phyloP scores from a whole-genome alignment of 495 filamentous ascomycete species.

The Patellaria atrata region DNA sequence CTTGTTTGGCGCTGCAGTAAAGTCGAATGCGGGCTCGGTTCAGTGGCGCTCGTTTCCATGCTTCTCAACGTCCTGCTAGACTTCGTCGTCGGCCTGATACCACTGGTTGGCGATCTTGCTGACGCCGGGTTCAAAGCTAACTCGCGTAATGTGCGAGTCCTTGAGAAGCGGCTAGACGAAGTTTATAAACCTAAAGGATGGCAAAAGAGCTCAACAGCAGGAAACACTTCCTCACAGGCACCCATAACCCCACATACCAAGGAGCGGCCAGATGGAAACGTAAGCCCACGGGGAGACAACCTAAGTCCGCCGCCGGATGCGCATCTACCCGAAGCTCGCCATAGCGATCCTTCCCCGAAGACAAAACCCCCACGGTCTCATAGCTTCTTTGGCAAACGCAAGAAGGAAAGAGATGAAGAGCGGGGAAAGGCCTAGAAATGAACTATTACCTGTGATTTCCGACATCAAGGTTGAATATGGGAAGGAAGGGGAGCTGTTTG shows the following conservation, averaged over 20 bases:
- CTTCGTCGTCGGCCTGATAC: conserved; percentile 67
- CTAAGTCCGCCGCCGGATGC: not conserved
- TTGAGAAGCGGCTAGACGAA: conserved; percentile 25
- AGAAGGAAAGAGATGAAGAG: too few relatives aligned
- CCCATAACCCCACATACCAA: too few relatives aligned
- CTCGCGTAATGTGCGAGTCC: conserved; percentile 22
- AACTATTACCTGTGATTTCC: too few relatives aligned
- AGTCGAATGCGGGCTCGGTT: conserved; percentile 57
- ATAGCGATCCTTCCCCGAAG: too few relatives aligned
- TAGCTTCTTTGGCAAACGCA: too few relatives aligned
- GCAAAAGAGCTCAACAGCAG: too few relatives aligned
- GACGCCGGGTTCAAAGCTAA: conserved; percentile 41
- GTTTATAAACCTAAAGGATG: conserved; percentile 24
- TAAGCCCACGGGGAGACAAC: not conserved
- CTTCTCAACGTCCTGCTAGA: conserved; percentile 62
- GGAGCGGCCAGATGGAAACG: conserved; percentile 1
- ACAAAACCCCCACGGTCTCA: too few relatives aligned
- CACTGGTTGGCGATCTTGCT: conserved; percentile 69
- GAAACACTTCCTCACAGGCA: too few relatives aligned
- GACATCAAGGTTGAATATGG: too few relatives aligned
- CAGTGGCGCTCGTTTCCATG: conserved; percentile 47
- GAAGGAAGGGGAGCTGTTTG: too few relatives aligned
- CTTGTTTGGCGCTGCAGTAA: conserved; percentile 51
- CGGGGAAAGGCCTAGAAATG: too few relatives aligned
- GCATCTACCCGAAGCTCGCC: not conserved